phyloP scores from a whole-genome alignment of 2,329 filamentous ascomycete species.

The Aureobasidium sp. region DNA sequence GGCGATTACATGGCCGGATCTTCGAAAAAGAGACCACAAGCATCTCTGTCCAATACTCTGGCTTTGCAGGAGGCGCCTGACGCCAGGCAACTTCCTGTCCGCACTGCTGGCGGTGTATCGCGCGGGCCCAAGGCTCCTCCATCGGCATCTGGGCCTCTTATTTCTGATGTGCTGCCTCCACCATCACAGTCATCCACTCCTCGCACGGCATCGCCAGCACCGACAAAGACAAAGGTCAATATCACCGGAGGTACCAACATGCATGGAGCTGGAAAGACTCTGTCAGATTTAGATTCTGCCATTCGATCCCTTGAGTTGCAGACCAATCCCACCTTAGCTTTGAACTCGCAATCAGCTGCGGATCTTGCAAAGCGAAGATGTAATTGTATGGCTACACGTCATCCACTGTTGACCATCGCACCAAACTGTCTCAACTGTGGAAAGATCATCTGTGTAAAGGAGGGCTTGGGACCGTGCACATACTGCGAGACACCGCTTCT shows the following conservation, averaged over 20 bases:
- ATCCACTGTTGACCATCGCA: constrained; percentile 81
- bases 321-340: constrained; percentile 66
- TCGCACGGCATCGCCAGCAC: constrained; percentile 44
- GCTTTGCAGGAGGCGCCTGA: constrained; percentile 47
- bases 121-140: constrained; percentile 49
- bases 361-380: constrained; percentile 59
- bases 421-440: constrained; percentile 91
- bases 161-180: constrained; percentile 58
- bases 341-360: constrained; percentile 35
- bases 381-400: constrained; percentile 79
- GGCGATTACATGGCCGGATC: constrained; percentile 64
- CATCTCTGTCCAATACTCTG: constrained; percentile 36
- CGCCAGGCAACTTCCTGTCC: constrained; percentile 37
- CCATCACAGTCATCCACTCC: constrained; percentile 34
- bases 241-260: constrained; percentile 73
- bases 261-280: constrained; percentile 69
- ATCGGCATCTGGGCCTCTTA: constrained; percentile 68
- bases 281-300: constrained; percentile 64
- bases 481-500: constrained; percentile 76
- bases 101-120: constrained; percentile 39
- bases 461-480: constrained; percentile 89
- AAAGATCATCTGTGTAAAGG: constrained; percentile 90
- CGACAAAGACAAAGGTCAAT: constrained; percentile 56
- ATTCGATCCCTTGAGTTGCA: constrained; percentile 87
- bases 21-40: constrained; percentile 28